A percentile compares a stretch with the other conserved stretches of the same genome.
phyloP scores from a whole-genome alignment of 805 yeast species.

The Pichia cabralensis region DNA sequence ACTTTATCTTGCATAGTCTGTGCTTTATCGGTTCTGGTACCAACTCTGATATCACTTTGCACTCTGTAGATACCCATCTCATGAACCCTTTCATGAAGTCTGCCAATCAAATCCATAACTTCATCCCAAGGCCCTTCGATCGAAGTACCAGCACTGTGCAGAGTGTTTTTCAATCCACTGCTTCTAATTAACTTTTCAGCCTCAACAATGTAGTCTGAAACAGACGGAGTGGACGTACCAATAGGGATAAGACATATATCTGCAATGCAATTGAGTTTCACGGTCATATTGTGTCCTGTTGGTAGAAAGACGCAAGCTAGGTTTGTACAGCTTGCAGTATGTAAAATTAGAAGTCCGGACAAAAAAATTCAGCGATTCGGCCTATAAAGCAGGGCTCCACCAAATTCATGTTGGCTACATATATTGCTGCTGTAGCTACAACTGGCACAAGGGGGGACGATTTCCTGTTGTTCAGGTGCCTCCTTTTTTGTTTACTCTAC shows the following conservation, averaged over 20 bases:
- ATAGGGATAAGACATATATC: constrained; percentile 83
- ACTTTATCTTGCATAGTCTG: constrained; percentile 70
- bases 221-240: constrained; percentile 71
- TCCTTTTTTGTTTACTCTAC: too few species aligned
- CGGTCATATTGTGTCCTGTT: too few species aligned
- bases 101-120: constrained; percentile 71
- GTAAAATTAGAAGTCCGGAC: too few species aligned
- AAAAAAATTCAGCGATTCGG: too few species aligned
- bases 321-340: too few species aligned
- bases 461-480: too few species aligned
- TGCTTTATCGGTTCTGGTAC: constrained; percentile 68
- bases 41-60: constrained; percentile 80
- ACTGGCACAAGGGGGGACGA: too few species aligned
- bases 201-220: constrained; percentile 68
- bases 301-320: too few species aligned
- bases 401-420: too few species aligned
- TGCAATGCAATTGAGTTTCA: constrained; percentile 63
- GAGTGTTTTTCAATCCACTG: constrained; percentile 53
- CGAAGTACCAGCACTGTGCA: constrained; percentile 91
- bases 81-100: constrained; percentile 65
- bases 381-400: too few species aligned
- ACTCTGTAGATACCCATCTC: constrained; percentile 64
- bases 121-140: constrained; percentile 85
- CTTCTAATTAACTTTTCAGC: constrained; percentile 55
- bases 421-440: too few species aligned